phyloP scores from a whole-genome alignment of 441 rosid genomes.

The Pelargonium citronellum region DNA sequence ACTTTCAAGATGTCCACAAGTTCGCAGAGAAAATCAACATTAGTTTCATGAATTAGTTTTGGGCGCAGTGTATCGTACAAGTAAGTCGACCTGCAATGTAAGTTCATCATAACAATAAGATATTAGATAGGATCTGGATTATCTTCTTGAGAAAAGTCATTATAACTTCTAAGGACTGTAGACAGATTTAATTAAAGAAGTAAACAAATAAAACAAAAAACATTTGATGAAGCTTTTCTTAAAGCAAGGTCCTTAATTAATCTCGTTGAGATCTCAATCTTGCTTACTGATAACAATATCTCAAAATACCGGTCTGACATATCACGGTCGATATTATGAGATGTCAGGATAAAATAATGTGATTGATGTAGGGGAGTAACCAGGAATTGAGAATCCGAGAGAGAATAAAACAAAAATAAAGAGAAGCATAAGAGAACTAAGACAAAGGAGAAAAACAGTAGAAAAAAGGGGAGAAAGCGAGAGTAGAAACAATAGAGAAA shows the following conservation, averaged over 20 bases:
- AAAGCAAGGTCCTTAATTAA: no score
- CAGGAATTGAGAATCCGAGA: no score
- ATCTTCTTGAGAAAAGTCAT: neutral
- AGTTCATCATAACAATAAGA: constrained; percentile 14
- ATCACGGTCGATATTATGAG: no score
- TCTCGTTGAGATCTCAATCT: no score
- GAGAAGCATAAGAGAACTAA: no score
- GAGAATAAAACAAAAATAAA: no score
- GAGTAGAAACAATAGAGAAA: no score
- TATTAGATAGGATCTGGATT: constrained; percentile 10
- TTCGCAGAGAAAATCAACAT: constrained; percentile 86
- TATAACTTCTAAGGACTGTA: neutral
- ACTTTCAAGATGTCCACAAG: constrained; percentile 89
- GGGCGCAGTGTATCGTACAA: constrained; percentile 91
- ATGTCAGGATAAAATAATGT: no score
- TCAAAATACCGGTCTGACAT: neutral
- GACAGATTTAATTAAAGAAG: neutral
- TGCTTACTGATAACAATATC: neutral
- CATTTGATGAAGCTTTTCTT: neutral
- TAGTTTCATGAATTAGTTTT: constrained; percentile 81
- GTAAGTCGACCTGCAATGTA: constrained; percentile 65
- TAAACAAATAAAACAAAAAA: neutral
- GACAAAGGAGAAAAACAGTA: no score
- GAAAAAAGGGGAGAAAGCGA: no score
- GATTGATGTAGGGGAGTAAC: no score